These are phyloP conservation scores for Sordaria brevicollis DNA, from an alignment of 495 filamentous ascomycete species.

Conservation along the genomic window DNA sequence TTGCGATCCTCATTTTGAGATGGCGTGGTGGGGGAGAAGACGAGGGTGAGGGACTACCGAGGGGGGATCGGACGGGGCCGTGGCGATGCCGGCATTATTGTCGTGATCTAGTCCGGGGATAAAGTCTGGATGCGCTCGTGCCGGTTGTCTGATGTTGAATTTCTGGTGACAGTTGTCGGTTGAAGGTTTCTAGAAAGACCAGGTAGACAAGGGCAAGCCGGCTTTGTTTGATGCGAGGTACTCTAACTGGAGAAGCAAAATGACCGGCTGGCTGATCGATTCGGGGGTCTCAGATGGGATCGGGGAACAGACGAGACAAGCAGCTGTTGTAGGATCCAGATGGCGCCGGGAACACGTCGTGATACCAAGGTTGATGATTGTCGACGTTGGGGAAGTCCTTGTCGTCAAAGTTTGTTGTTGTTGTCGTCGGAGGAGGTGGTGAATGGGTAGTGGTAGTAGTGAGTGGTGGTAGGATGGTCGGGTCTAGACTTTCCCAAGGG, in stretches of 20 bases:
- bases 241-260: not conserved
- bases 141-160: not conserved
- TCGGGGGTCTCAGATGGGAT: not conserved
- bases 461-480: not conserved
- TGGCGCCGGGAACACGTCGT: not conserved
- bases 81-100: not conserved
- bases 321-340: not conserved
- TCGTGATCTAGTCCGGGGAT: not conserved
- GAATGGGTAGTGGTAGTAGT: not conserved
- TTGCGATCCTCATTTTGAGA: slow-evolving; percentile 64
- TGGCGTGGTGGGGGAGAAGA: not conserved
- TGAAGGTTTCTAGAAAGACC: not conserved
- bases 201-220: not conserved
- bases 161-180: not conserved
- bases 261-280: not conserved
- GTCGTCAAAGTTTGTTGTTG: too few species aligned
- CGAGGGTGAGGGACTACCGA: not conserved
- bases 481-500: not conserved
- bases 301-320: not conserved
- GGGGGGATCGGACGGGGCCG: not conserved
- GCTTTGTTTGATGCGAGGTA: not conserved
- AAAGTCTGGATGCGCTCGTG: not conserved
- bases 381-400: too few species aligned
- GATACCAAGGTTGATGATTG: not conserved
- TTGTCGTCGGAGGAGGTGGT: not conserved